Base-by-base conservation (phyloP, 768 basidiomycete genomes). In the Pleurotus citrinopileatus region DNA sequence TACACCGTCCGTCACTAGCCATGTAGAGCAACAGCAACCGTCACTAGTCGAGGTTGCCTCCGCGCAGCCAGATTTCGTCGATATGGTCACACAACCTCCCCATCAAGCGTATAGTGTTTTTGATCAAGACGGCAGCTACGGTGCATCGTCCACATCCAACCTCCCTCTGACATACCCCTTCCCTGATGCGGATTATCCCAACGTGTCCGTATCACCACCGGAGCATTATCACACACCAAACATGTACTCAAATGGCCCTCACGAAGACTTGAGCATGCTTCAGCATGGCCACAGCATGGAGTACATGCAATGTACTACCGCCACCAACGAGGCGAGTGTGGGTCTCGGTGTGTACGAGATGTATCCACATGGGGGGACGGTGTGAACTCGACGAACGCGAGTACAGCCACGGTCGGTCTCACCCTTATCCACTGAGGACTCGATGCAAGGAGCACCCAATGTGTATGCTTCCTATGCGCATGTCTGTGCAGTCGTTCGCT, bases 131-230 rank as follows among this genome's bases (percentile, higher is more conserved):
- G 9, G 17, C 19, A 20, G 12, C 20, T 51, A 51, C 34, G 19
- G 22, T 20, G 34, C 34, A 17, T 37, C 48, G 13, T 23, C 48
- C 15, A 19, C 29, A 34, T 37, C 48, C 29, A 51, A 37, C 20
- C 29, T 37, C 19, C 48, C 48, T 37, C 17, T 51, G 13, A 13
- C 43, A 12, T 51, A 36, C 29, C 20, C 29, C 13, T 28, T 29
- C 29, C 19, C 20, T 20, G 48, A 51, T 15, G n/a, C 34, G 13
- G 48, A 51, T 20, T 51, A 51, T n/a, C 45, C 45, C 29, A 47
- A 12, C 23, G 34, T 37, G 4, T 29, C 34, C 13, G 34, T 37
- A 12, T 51, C 48, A 20, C 48, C 48, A 20, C 48, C 48, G 23
- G 32, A 51, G 23, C 48, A 51, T 15, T 51, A 36, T 26, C 48